Base-by-base conservation (phyloP, 805 yeast species). In the Tetrapisispora namnaoensis region DNA sequence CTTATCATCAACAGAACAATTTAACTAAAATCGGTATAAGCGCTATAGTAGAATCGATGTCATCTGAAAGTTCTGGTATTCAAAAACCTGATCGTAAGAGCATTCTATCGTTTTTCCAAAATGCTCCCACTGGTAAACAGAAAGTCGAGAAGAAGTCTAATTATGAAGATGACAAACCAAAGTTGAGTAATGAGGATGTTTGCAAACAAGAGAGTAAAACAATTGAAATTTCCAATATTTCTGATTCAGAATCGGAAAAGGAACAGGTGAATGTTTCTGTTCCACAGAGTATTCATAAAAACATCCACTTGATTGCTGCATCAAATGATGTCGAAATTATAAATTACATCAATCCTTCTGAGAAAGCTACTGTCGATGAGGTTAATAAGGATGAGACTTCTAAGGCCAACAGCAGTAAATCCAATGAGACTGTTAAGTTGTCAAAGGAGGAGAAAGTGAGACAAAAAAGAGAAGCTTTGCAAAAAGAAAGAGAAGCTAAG, bases 31-130 rank as follows among this genome's bases (percentile, higher is more conserved):
- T 7, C 6, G 35, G 3, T 13, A 32, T 4, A 32, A 8, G n/a
- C 14, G 11, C 41, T 18, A 20, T 20, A 18, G 10, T 38, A 4
- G 28, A 20, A 11, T 38, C 41, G 27, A 21, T 44, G 36, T 34
- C 45, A 14, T 43, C 46, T 4, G 24, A 17, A n/a, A 32, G 46
- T 24, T 39, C 46, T 16, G 55, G 51, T 27, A 53, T 46, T 30
- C 53, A 50, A 38, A 59, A 18, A 18, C 11, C 44, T 18, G 44
- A 42, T 9, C n/a, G 28, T 13, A 42, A 42, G 28, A 42, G 64
- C 9, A 61, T 59, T 24, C 42, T 59, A 22, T 55, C 63, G 3
- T 61, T 59, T 39, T 60, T 61, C 35, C 62, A 58, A 45, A 52
- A 50, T 22, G 27, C 44, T 32, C 10, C 37, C 4, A 18, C 3